phyloP scores from a whole-genome alignment of 2,329 filamentous ascomycete species.

The Exophiala spinifera region DNA sequence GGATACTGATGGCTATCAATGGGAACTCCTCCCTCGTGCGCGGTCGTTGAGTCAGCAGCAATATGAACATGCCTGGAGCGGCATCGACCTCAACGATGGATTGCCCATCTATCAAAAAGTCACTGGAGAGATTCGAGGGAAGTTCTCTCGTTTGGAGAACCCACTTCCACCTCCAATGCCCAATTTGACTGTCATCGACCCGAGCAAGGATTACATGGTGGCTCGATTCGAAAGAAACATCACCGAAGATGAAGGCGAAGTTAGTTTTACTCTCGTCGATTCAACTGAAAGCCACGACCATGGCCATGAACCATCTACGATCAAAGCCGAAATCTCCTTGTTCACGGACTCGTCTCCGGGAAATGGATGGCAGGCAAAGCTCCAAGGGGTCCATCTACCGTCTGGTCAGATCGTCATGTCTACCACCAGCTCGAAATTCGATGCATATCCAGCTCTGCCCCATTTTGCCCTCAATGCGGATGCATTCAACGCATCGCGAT shows the following conservation, averaged over 20 bases:
- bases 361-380: constrained; percentile 72
- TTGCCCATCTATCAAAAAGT: constrained; percentile 72
- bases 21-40: constrained; percentile 60
- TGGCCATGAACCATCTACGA: constrained; percentile 39
- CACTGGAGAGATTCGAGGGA: constrained; percentile 72
- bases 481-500: constrained; percentile 56
- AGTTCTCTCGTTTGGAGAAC: constrained; percentile 63
- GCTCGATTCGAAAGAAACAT: constrained; percentile 74
- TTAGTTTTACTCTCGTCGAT: constrained; percentile 67
- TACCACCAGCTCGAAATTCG: constrained; percentile 90
- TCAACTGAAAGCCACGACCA: constrained; percentile 38
- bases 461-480: constrained; percentile 67
- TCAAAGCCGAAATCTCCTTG: constrained; percentile 67
- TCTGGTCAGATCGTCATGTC: constrained; percentile 76
- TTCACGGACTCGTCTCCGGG: constrained; percentile 68
- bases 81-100: constrained; percentile 39
- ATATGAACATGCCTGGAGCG: constrained; percentile 48
- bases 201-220: constrained; percentile 64
- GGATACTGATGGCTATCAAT: constrained; percentile 70
- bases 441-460: constrained; percentile 85
- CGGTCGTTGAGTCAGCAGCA: constrained; percentile 43
- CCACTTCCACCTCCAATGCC: constrained; percentile 49
- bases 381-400: constrained; percentile 84
- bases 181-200: constrained; percentile 64
- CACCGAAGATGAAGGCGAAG: constrained; percentile 67